Conservation (phyloP, 1,284 basidiomycete genomes). For the Fomes fomentarius region DNA sequence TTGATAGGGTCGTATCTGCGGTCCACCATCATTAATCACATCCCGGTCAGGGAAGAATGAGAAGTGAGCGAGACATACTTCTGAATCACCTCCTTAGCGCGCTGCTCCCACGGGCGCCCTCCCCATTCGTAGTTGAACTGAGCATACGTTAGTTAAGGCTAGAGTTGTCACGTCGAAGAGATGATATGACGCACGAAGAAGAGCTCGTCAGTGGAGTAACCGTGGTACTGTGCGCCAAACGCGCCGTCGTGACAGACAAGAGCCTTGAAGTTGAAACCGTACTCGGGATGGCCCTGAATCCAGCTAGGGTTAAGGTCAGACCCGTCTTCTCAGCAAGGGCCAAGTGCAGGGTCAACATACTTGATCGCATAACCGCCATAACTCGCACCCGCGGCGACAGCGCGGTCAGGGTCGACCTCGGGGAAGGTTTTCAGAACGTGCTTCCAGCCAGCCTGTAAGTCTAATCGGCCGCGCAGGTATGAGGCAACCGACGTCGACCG, state of each 20-base stretch:
- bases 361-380: constrained; percentile 87
- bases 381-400: constrained; percentile 81
- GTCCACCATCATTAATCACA: not conserved
- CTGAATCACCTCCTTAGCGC: constrained; percentile 54
- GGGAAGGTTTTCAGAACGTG: constrained; percentile 71
- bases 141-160: not conserved
- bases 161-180: no score
- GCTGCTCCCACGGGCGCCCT: constrained; percentile 76
- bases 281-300: constrained; percentile 93
- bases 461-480: constrained; percentile 39
- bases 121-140: constrained; percentile 87
- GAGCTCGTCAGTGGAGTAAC: constrained; percentile 84
- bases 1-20: constrained; percentile 73
- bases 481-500: no score
- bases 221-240: constrained; percentile 74
- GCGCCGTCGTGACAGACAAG: constrained; percentile 88
- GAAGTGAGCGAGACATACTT: constrained; percentile 59
- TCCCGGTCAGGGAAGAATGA: not conserved
- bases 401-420: constrained; percentile 81
- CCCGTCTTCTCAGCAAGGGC: no score
- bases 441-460: constrained; percentile 79
- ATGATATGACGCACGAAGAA: constrained; percentile 80
- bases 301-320: no score
- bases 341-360: constrained; percentile 40
- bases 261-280: constrained; percentile 84